Evolutionary conservation across 164 flowering plant genomes (phyloP).

Genomic region (Dillenia turbinata): DNA sequence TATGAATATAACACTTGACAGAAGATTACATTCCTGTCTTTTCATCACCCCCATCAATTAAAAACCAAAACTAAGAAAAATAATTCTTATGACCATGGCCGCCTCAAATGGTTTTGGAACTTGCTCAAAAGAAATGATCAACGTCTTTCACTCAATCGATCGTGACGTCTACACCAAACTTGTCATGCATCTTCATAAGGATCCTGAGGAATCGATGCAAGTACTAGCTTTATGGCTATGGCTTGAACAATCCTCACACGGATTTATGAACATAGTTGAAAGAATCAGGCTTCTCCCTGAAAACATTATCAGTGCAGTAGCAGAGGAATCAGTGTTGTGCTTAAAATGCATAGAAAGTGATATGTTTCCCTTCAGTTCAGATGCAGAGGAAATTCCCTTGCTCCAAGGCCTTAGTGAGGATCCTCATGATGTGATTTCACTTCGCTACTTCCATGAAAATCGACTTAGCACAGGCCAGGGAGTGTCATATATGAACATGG

Average conservation of each 20-base stretch:
- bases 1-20: too few species aligned
- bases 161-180: conserved; percentile 31
- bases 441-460: conserved; percentile 27
- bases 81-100: too few species aligned
- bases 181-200: conserved; percentile 24
- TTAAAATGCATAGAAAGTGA: conserved; percentile 21
- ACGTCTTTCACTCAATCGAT: conserved; percentile 40
- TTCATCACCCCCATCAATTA: too few species aligned
- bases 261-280: conserved; percentile 10
- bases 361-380: background rate
- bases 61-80: too few species aligned
- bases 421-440: conserved; percentile 2
- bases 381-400: background rate
- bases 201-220: conserved; percentile 29
- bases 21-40: too few species aligned
- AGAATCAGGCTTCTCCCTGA: conserved; percentile 17
- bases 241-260: conserved; percentile 25
- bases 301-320: conserved; percentile 10
- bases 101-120: background rate
- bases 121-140: conserved; percentile 28
- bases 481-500: conserved; percentile 11
- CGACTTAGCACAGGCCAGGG: conserved; percentile 11
- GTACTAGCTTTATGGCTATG: conserved; percentile 50
- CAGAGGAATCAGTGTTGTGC: conserved; percentile 28
- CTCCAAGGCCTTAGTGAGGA: background rate